Evolutionary conservation across 441 rosid species (phyloP).

Genomic region (Gossypium armourianum): DNA sequence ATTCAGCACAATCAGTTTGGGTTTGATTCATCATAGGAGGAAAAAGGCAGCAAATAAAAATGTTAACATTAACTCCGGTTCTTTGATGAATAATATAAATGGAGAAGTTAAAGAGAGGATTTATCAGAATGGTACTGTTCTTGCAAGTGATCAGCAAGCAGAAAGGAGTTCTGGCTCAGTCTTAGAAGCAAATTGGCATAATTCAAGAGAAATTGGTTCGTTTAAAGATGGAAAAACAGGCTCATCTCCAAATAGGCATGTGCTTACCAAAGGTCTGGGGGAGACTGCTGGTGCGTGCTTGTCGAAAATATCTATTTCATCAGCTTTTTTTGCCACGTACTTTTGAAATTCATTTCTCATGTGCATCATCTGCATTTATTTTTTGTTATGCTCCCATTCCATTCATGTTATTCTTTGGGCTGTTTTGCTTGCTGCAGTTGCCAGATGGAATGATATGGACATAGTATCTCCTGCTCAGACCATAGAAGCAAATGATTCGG

Average conservation of each 20-base stretch:
- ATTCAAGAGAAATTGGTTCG: conserved; percentile 25
- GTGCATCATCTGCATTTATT: background rate
- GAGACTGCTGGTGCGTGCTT: background rate
- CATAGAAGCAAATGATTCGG: conserved; percentile 25
- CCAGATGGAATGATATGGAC: conserved; percentile 57
- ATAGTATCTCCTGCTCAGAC: conserved; percentile 24
- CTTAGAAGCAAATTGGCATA: conserved; percentile 24
- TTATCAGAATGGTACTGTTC: conserved; percentile 35
- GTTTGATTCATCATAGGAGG: conserved; percentile 16
- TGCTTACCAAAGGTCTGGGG: background rate
- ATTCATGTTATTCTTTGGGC: conserved; percentile 9
- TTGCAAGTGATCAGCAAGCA: conserved; percentile 28
- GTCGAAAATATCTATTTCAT: background rate
- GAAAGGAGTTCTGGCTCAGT: conserved; percentile 18
- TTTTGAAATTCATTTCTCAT: background rate
- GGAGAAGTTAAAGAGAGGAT: conserved; percentile 32
- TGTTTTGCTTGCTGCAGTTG: conserved; percentile 43
- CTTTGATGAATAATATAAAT: conserved; percentile 16
- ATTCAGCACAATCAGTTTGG: conserved; percentile 11
- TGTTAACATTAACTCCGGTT: conserved; percentile 19
- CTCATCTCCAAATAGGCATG: conserved; percentile 27
- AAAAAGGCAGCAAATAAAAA: conserved; percentile 21
- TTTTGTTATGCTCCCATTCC: background rate
- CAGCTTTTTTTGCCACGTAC: background rate
- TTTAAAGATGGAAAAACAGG: conserved; percentile 26